These are phyloP conservation scores for Colletotrichum sublineola DNA, from an alignment of 2,329 filamentous ascomycete species.

Conservation along the genomic window DNA sequence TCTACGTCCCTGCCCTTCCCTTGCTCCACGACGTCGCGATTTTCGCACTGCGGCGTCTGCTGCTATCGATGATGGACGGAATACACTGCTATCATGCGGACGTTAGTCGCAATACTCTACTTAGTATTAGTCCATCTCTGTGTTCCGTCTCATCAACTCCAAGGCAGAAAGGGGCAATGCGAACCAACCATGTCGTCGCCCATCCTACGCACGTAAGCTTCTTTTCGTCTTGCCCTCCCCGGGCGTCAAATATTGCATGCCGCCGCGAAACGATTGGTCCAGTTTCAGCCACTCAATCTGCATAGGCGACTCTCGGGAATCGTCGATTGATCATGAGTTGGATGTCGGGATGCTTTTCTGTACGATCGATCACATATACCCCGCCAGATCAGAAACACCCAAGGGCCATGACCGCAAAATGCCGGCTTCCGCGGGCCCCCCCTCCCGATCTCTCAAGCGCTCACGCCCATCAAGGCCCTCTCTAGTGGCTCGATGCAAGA, in stretches of 20 bases:
- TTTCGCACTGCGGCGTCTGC: not conserved
- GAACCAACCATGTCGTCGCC: not conserved
- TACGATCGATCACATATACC: conserved; percentile 28
- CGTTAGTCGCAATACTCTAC: not conserved
- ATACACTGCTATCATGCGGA: no score
- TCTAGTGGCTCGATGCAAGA: not conserved
- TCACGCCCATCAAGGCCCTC: not conserved
- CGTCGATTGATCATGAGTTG: not conserved
- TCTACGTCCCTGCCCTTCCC: not conserved
- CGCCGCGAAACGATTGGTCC: not conserved
- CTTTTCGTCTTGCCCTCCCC: not conserved
- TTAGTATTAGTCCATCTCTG: not conserved
- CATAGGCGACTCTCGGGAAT: conserved; percentile 35
- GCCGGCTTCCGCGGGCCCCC: not conserved
- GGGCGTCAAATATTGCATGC: not conserved
- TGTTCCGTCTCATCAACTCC: no score
- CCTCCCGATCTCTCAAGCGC: conserved; percentile 19
- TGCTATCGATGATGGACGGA: not conserved
- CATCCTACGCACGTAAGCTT: not conserved
- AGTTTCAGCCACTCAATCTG: conserved; percentile 38
- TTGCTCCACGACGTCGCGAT: not conserved
- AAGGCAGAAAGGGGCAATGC: no score
- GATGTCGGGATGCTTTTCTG: conserved; percentile 13
- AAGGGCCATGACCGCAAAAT: not conserved
- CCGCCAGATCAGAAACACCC: conserved; percentile 37